These are phyloP conservation scores for Prinsepia uniflora DNA, from an alignment of 306 rosid genomes.

Conservation along the genomic window DNA sequence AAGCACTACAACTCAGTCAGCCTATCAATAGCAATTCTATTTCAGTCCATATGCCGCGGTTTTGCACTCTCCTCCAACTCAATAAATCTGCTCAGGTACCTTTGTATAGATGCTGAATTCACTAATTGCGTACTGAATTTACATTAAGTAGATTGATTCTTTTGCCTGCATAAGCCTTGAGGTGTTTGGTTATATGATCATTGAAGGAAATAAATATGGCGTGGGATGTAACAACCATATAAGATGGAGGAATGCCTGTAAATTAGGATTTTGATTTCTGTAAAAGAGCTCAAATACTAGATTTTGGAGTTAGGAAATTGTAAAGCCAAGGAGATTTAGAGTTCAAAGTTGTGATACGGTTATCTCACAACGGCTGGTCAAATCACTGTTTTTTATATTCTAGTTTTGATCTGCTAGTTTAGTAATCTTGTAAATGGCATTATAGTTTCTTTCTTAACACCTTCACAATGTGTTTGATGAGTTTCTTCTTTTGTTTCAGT, in stretches of 20 bases:
- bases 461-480: neutral
- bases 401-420: neutral
- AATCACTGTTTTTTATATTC: conserved; percentile 4
- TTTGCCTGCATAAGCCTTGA: neutral
- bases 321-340: neutral
- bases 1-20: conserved; percentile 92
- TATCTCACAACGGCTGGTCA: neutral
- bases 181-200: neutral
- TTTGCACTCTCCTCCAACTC: conserved; percentile 96
- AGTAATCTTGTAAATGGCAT: neutral
- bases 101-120: conserved; percentile 8
- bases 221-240: neutral
- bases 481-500: neutral
- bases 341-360: neutral
- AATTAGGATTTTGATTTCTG: neutral
- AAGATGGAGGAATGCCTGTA: neutral
- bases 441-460: conserved; percentile 10
- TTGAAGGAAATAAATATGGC: neutral
- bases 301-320: neutral
- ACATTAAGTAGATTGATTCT: conserved; percentile 3
- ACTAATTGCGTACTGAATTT: neutral
- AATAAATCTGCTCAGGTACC: conserved; percentile 96
- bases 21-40: conserved; percentile 95
- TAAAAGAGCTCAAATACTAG: neutral
- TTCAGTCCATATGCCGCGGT: conserved; percentile 94